These are phyloP conservation scores for Orbilia quercus DNA, from an alignment of 2,329 filamentous ascomycete species.

Conservation along the genomic window DNA sequence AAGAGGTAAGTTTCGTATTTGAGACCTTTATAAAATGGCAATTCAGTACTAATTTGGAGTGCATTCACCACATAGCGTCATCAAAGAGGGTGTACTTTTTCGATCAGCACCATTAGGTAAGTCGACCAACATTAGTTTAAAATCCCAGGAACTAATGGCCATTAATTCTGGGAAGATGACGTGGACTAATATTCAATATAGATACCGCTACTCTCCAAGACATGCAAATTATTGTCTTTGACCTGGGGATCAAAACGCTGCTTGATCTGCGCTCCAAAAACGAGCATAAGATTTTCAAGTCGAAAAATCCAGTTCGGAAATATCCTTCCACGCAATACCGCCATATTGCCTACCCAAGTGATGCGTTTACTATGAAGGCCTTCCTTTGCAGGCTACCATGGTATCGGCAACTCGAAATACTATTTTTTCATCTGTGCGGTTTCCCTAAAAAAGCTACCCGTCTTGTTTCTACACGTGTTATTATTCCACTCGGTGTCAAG, in stretches of 20 bases:
- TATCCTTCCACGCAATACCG: not conserved
- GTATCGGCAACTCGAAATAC: not conserved
- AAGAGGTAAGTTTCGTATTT: not conserved
- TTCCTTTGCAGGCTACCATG: not conserved
- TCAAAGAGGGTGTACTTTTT: not conserved
- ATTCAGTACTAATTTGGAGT: not conserved
- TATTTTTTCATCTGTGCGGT: not conserved
- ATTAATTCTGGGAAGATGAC: too few species aligned
- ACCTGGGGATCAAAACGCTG: not conserved
- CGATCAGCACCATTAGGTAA: constrained; percentile 1
- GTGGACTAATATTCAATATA: too few species aligned
- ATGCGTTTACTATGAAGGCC: not conserved
- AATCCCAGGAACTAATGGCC: not conserved
- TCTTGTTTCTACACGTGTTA: not conserved
- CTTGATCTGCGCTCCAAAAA: not conserved
- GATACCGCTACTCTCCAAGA: not conserved
- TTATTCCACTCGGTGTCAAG: not conserved
- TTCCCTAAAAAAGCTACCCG: not conserved
- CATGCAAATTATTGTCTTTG: not conserved
- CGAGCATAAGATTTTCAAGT: constrained; percentile 1
- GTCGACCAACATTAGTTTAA: too few species aligned
- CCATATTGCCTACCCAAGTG: not conserved
- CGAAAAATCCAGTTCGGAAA: not conserved
- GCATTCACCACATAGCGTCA: not conserved
- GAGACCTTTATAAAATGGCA: not conserved